A percentile compares a stretch with the other conserved stretches of the same genome.
phyloP scores from a whole-genome alignment of 2,329 filamentous ascomycete species.

The Knoxdaviesia capensis region DNA sequence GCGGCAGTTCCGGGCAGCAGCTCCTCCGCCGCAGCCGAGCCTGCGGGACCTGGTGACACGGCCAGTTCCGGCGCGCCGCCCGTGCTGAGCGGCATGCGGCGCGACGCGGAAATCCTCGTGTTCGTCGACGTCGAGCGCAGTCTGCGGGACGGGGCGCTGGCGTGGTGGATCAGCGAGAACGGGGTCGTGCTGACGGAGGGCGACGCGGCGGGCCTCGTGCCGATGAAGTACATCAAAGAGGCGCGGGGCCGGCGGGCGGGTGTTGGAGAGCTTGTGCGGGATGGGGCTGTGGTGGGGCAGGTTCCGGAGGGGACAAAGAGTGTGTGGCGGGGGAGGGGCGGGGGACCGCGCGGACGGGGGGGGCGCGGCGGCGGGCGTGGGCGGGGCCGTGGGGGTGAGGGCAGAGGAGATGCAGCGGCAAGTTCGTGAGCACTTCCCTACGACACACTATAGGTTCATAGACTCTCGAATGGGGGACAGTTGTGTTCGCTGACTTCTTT shows the following conservation, averaged over 20 bases:
- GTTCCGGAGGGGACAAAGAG: slow-evolving; percentile 39
- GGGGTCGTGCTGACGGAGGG: slow-evolving; percentile 50
- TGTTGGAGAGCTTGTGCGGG: slow-evolving; percentile 47
- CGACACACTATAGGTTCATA: no score
- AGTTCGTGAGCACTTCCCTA: not conserved
- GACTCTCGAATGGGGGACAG: no score
- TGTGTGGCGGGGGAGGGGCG: slow-evolving; percentile 26
- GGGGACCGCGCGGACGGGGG: slow-evolving; percentile 11
- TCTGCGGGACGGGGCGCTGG: slow-evolving; percentile 35
- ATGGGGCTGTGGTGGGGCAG: slow-evolving; percentile 46
- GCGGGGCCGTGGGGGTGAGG: slow-evolving; percentile 8
- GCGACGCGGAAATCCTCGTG: slow-evolving; percentile 55
- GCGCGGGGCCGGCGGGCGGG: slow-evolving; percentile 42
- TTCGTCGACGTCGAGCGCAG: slow-evolving; percentile 54
- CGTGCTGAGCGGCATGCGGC: slow-evolving; percentile 66
- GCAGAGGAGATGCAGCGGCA: not conserved
- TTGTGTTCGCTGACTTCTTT: no score
- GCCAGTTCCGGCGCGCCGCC: slow-evolving; percentile 4
- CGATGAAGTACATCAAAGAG: slow-evolving; percentile 46
- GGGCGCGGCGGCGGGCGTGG: slow-evolving; percentile 17
- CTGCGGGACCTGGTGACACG: no score
- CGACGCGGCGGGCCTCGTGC: slow-evolving; percentile 38
- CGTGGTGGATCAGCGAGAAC: slow-evolving; percentile 67
- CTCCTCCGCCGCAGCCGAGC: no score
- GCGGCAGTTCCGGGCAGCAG: no score